These are phyloP conservation scores for Colletotrichum tofieldiae DNA, from an alignment of 2,329 filamentous ascomycete species.

Conservation along the genomic window DNA sequence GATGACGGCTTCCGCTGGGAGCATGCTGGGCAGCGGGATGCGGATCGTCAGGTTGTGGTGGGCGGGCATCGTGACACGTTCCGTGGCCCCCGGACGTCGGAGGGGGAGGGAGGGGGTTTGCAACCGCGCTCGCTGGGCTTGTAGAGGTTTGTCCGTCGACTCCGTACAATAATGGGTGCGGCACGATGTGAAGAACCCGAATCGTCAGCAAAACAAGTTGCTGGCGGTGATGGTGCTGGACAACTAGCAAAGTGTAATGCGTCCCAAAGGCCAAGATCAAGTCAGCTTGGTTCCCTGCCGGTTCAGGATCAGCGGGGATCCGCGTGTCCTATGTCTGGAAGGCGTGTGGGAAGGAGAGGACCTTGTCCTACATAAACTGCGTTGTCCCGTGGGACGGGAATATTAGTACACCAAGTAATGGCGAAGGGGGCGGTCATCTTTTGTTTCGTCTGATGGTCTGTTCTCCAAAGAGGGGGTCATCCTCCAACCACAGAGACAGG, in stretches of 20 bases:
- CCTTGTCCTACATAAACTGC: conserved; percentile 17
- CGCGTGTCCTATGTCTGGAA: conserved; percentile 14
- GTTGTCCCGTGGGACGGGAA: background rate
- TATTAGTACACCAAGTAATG: background rate
- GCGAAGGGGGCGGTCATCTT: conserved; percentile 19
- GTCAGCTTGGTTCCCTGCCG: conserved; percentile 35
- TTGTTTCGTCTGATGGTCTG: conserved; percentile 40
- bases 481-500: conserved; percentile 1
- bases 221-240: background rate
- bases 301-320: conserved; percentile 27
- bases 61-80: conserved; percentile 43
- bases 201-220: background rate
- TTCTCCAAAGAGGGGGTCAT: conserved; percentile 11
- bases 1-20: conserved; percentile 57
- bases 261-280: conserved; percentile 6
- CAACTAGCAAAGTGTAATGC: background rate
- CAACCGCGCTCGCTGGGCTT: background rate
- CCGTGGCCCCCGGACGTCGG: background rate
- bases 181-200: background rate
- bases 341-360: conserved; percentile 2
- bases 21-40: conserved; percentile 58
- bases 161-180: background rate
- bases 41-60: conserved; percentile 55
- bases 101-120: background rate
- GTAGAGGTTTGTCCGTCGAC: background rate